Percentiles rank a stretch among this genome's conserved stretches.
Conservation (phyloP, 768 basidiomycete species). For the Tricholoma sp. region DNA sequence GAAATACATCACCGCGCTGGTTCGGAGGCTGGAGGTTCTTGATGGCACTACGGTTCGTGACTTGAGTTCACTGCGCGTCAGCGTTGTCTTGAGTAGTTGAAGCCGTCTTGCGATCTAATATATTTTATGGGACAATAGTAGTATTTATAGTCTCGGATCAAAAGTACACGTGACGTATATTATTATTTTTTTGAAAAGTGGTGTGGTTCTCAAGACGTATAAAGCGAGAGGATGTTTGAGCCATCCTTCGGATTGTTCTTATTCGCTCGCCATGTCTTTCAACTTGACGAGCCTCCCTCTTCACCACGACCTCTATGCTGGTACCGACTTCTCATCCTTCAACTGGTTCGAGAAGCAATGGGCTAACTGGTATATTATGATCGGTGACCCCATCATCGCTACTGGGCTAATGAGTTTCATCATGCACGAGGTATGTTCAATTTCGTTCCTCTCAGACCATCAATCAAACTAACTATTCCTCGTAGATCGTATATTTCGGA, state of each 20-base stretch:
- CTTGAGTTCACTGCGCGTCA: not conserved
- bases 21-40: not conserved
- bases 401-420: constrained; percentile 92
- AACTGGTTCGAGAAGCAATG: constrained; percentile 75
- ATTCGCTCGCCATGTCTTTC: constrained; percentile 35
- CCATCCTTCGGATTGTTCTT: not conserved
- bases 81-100: too few relatives aligned
- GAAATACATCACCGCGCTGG: not conserved
- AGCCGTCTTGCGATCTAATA: too few relatives aligned
- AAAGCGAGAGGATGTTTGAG: not conserved
- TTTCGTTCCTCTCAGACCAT: not conserved
- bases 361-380: constrained; percentile 80
- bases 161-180: not conserved
- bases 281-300: constrained; percentile 32
- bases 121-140: too few relatives aligned
- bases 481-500: constrained; percentile 92
- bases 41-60: too few relatives aligned
- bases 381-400: constrained; percentile 87
- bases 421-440: constrained; percentile 77
- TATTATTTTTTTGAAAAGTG: constrained; percentile 4
- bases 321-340: constrained; percentile 54
- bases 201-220: constrained; percentile 1
- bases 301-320: constrained; percentile 46
- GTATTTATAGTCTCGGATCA: too few relatives aligned
- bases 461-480: not conserved